These are phyloP conservation scores for Pythium phragmiticola DNA, from an alignment of 352 stramenopile genomes.

Conservation along the genomic window DNA sequence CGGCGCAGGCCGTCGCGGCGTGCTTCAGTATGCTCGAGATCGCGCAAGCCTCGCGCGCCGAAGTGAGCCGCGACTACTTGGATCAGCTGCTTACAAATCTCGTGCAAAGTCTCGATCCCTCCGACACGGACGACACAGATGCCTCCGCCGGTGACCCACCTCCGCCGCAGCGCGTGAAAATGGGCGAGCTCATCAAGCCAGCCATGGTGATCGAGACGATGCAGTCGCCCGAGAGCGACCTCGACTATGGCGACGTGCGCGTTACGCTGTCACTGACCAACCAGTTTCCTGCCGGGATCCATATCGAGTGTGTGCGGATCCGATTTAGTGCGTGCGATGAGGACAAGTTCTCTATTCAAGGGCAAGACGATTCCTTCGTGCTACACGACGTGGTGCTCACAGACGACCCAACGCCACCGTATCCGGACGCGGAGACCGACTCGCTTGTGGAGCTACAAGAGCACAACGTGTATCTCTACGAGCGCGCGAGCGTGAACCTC, in stretches of 20 bases:
- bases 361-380: background rate
- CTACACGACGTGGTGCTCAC: background rate
- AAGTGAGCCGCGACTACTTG: constrained; percentile 47
- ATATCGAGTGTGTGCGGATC: constrained; percentile 53
- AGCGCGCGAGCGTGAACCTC: constrained; percentile 50
- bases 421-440: background rate
- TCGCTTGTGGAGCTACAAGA: constrained; percentile 45
- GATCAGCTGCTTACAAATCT: constrained; percentile 47
- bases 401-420: background rate
- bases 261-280: constrained; percentile 56
- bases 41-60: constrained; percentile 44
- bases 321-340: constrained; percentile 29
- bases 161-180: constrained; percentile 27
- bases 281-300: constrained; percentile 55
- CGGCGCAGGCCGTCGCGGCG: constrained; percentile 48
- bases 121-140: constrained; percentile 4
- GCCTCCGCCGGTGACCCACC: background rate
- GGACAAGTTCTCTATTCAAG: background rate
- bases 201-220: constrained; percentile 54
- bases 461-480: constrained; percentile 56
- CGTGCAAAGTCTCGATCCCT: constrained; percentile 36
- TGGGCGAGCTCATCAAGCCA: constrained; percentile 57
- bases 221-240: constrained; percentile 36
- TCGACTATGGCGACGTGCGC: constrained; percentile 58
- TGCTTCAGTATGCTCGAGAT: constrained; percentile 67